Base-by-base conservation (phyloP, 2,329 filamentous ascomycete genomes). In the Tetracladium maxilliforme region DNA sequence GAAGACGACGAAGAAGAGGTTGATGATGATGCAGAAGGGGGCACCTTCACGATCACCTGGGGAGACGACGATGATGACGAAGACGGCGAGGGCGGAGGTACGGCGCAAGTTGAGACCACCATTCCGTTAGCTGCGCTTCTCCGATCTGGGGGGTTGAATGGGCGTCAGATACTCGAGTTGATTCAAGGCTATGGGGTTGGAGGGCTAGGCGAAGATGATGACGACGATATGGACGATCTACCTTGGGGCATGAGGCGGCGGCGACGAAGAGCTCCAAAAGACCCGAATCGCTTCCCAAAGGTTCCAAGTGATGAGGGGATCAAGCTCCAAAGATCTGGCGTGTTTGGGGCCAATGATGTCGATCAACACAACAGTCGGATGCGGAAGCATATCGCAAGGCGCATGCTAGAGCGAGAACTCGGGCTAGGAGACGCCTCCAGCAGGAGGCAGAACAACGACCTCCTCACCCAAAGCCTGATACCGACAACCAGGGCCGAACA, bases 351-450 rank as follows among this genome's bases (percentile, higher is more conserved):
- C 11, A 77, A 72, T 29, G 64, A 76, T 22, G 51, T 58, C 55
- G 35, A 61, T 50, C 31, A 58, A 42, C 32, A 67, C 54, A 43
- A 47, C 23, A 39, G 52, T 21, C 48, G 51, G 31, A 69, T 73
- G 44, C 65, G 70, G 33, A 72, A 66, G 37, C 62, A 53, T 22
- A 48, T 92, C 11, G 65, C 74, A 8, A 64, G 70, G 29, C 68
- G 78, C 22, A 61, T 94, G 33, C 62, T 95, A 37, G 79, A 81
- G 45, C 69, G 87, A 22, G 84, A 94, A 47, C 51, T 94, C 17
- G 87, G 81, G 1, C 44, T 77, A n/a, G 71, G 71, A 10, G 58
- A 63, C 24, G 62, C 64, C 6, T 56, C 64, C 4, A 64, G 66
- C 26, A 68, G 64, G 28, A 65, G 60, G 5, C 10, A 10, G 6